A percentile compares a stretch with the other conserved stretches of the same genome.
These are phyloP conservation scores for Vaccinium vitisidaea DNA, from an alignment of 148 eudicot genomes.

Conservation along the genomic window DNA sequence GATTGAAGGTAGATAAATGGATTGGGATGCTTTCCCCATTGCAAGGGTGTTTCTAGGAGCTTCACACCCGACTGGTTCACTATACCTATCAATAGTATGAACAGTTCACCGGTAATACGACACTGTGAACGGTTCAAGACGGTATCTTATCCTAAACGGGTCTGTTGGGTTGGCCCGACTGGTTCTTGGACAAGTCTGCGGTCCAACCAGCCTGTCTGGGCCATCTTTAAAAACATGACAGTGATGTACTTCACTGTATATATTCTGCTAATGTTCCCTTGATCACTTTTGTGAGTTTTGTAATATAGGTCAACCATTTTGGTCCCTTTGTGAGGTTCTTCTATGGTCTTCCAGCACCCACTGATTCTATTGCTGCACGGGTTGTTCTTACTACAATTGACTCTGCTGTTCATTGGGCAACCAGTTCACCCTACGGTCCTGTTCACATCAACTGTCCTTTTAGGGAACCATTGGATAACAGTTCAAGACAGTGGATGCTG, in stretches of 20 bases:
- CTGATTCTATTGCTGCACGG: constrained; percentile 69
- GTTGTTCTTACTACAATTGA: constrained; percentile 90
- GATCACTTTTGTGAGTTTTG: constrained; percentile 9
- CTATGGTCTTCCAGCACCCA: constrained; percentile 82
- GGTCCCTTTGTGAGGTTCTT: constrained; percentile 81
- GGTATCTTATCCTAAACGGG: not conserved
- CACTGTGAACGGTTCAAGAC: not conserved
- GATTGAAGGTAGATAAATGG: not conserved
- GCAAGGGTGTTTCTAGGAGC: not conserved
- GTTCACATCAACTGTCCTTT: constrained; percentile 90
- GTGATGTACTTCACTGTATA: not conserved
- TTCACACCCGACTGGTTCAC: not conserved
- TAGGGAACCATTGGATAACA: constrained; percentile 83
- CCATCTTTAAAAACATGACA: not conserved
- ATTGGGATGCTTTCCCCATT: not conserved
- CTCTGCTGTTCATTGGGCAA: constrained; percentile 78
- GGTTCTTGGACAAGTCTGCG: not conserved
- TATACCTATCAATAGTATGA: not conserved
- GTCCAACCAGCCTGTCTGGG: not conserved
- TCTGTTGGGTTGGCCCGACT: not conserved
- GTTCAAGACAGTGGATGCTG: constrained; percentile 44
- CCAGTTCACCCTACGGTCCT: constrained; percentile 76
- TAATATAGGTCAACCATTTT: constrained; percentile 78
- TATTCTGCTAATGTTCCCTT: not conserved
- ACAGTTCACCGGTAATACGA: not conserved